Percentiles rank a stretch among this genome's conserved stretches.
Conservation (phyloP, 192 early-diverging fungal species). For the Backusella mclennaniae region DNA sequence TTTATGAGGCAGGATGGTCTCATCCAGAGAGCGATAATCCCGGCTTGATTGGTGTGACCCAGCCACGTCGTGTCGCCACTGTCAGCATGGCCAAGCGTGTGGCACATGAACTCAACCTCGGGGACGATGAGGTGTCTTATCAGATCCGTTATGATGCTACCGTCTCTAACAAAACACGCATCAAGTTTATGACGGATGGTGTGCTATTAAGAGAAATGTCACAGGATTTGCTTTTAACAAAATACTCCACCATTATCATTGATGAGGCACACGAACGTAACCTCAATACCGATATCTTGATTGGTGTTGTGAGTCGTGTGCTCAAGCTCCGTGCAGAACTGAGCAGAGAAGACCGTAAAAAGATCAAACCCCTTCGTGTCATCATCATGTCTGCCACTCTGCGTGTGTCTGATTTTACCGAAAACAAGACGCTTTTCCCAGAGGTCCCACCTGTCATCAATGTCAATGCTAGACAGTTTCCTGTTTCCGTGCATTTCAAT, state of each 20-base stretch:
- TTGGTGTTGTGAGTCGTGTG: conserved; percentile 94
- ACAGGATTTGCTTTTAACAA: conserved; percentile 80
- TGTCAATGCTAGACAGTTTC: conserved; percentile 90
- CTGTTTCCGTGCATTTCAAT: conserved; percentile 91
- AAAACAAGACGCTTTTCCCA: conserved; percentile 75
- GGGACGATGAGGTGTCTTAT: conserved; percentile 68
- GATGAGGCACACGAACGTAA: conserved; percentile 99
- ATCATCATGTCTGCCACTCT: conserved; percentile 99
- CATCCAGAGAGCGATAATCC: conserved; percentile 74
- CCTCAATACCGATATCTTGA: conserved; percentile 96
- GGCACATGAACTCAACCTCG: conserved; percentile 80
- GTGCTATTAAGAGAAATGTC: conserved; percentile 94
- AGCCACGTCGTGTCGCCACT: conserved; percentile 97
- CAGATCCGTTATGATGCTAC: conserved; percentile 94
- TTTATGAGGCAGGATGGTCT: conserved; percentile 98
- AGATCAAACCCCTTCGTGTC: conserved; percentile 76
- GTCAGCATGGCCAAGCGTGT: conserved; percentile 96
- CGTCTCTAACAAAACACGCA: conserved; percentile 68
- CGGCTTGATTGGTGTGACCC: conserved; percentile 96
- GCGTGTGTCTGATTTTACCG: conserved; percentile 94
- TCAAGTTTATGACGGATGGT: conserved; percentile 99
- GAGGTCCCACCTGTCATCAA: conserved; percentile 81
- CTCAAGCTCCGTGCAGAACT: conserved; percentile 72
- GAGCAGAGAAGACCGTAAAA: conserved; percentile 45
- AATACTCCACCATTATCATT: conserved; percentile 95